Base-by-base conservation (phyloP, 2,329 filamentous ascomycete genomes). In the Sporothrix inflata region DNA sequence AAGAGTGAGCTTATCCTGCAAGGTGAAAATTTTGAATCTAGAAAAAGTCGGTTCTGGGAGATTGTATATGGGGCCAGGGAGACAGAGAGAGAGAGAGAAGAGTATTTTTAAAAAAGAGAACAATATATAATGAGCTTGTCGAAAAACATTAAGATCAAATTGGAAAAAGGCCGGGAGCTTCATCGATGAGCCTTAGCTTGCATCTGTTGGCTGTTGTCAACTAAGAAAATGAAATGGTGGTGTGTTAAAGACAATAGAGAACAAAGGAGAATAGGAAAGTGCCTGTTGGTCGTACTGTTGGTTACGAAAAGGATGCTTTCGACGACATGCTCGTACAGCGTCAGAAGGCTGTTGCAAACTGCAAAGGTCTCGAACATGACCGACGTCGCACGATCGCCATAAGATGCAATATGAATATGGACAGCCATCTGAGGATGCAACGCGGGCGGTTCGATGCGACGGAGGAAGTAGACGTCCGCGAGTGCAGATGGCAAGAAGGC, bases 231-330 rank as follows among this genome's bases (percentile, higher is more conserved):
- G 12, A 24, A 14, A 42, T 12, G 57, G 14, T 14, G 57, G 9
- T 63, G 57, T 21, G 57, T 21, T 9, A 9, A 42, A 40, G 19
- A 40, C 57, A 40, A 42, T 14, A 42, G 27, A 21, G 38, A 14
- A 40, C 57, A 24, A 63, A 42, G n/a, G 5, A 7, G 16, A 14
- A n/a, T 19, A 4, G 34, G 9, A 42, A 9, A 40, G 12, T n/a
- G n/a, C 19, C 19, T 61, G 57, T 21, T 42, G n/a, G 34, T 14
- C 24, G 34, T 21, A 19, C 19, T 14, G 57, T 67, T 67, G 65
- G 65, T 67, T 34, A 19, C 65, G 65, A 45, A 67, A 67, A 53
- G 45, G 27, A 67, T 67, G 19, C 42, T 67, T 47, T 27, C 45
- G 45, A 49, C 65, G 34, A 63, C 34, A 63, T 63, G n/a, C n/a